A percentile compares a stretch with the other conserved stretches of the same genome.
phyloP scores from a whole-genome alignment of 257 asterid genomes.

The Rubia yunnanensis region DNA sequence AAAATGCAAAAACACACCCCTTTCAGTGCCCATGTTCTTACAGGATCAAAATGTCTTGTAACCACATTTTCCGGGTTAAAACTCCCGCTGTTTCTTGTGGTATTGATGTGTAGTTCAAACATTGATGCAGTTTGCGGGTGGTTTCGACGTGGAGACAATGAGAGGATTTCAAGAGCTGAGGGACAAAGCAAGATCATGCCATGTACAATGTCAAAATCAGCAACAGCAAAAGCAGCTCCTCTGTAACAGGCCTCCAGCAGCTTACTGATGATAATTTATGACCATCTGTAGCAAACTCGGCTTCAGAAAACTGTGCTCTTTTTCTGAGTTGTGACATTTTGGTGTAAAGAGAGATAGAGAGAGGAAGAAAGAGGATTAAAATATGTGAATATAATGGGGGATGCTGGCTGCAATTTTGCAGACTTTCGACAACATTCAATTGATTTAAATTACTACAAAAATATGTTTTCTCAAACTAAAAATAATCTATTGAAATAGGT shows the following conservation, averaged over 20 bases:
- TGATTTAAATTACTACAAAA: background rate
- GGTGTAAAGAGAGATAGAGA: constrained; percentile 23
- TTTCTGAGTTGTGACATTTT: constrained; percentile 16
- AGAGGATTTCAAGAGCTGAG: constrained; percentile 82
- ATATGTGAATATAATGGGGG: constrained; percentile 12
- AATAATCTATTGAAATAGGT: background rate
- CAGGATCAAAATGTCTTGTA: background rate
- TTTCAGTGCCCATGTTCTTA: background rate
- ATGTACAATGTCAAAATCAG: constrained; percentile 53
- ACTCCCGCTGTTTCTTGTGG: background rate
- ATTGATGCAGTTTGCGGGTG: constrained; percentile 78
- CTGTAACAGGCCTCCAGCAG: constrained; percentile 32
- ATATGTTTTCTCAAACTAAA: background rate
- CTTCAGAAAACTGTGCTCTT: constrained; percentile 27
- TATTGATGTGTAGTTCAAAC: background rate
- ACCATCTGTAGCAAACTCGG: constrained; percentile 42
- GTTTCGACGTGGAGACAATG: constrained; percentile 96
- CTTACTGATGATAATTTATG: constrained; percentile 21
- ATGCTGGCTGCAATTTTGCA: constrained; percentile 12
- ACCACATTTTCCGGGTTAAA: background rate
- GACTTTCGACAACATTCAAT: constrained; percentile 3
- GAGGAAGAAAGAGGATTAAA: background rate
- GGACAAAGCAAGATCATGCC: constrained; percentile 67
- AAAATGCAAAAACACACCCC: background rate
- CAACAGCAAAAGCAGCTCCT: constrained; percentile 46